Conservation (phyloP, 1,284 basidiomycete species). For the Vanrija sp. region DNA sequence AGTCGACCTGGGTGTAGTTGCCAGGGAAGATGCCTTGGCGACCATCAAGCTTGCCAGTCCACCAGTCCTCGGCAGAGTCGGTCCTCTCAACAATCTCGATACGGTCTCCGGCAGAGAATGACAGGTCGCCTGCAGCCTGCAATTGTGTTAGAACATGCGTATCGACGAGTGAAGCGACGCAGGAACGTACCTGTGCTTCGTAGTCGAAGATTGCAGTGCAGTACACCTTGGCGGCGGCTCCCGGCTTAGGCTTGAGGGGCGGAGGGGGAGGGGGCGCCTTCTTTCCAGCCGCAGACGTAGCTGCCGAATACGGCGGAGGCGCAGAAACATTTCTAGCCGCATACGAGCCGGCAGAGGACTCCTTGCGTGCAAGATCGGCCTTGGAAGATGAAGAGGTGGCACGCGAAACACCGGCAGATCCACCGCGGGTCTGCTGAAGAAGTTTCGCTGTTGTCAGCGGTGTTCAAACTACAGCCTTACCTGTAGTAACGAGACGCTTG, state of each 20-base stretch:
- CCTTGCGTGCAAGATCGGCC: conserved; percentile 44
- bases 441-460: conserved; percentile 19
- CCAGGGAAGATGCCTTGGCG: conserved; percentile 90
- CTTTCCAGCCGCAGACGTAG: conserved; percentile 55
- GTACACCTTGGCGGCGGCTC: conserved; percentile 59
- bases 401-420: conserved; percentile 18
- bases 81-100: conserved; percentile 89
- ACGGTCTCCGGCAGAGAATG: conserved; percentile 84
- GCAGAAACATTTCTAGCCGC: conserved; percentile 22
- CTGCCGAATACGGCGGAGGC: conserved; percentile 49
- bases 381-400: conserved; percentile 50
- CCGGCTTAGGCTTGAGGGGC: conserved; percentile 72
- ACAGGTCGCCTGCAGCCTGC: conserved; percentile 87
- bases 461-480: conserved; percentile 52
- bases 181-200: conserved; percentile 62
- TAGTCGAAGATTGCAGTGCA: conserved; percentile 97
- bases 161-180: conserved; percentile 1
- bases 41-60: conserved; percentile 87
- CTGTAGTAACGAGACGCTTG: conserved; percentile 75
- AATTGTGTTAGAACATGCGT: neutral
- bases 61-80: conserved; percentile 89
- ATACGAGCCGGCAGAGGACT: conserved; percentile 47
- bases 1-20: conserved; percentile 50
- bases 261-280: conserved; percentile 82
- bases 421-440: conserved; percentile 18